Evolutionary conservation across 495 filamentous ascomycete genomes (phyloP).

Genomic region (Talaromyces ruber): DNA sequence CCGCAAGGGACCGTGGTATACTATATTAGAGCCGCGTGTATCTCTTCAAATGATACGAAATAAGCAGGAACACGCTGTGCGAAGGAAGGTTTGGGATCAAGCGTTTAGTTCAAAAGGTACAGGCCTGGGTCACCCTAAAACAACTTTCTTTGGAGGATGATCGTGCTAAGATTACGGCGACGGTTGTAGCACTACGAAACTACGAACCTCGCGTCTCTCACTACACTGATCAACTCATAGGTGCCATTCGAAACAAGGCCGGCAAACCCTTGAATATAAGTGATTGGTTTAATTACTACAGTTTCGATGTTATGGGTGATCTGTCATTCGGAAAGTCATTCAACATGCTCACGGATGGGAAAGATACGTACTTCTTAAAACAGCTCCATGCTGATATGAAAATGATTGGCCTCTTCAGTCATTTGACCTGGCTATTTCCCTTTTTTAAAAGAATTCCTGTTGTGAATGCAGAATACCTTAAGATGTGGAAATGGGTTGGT

Average conservation of each 20-base stretch:
- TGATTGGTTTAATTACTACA: conserved; percentile 11
- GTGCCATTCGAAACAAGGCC: conserved; percentile 9
- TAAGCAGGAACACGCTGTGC: conserved; percentile 20
- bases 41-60: conserved; percentile 31
- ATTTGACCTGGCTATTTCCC: conserved; percentile 29
- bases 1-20: conserved; percentile 36
- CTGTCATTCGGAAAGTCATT: conserved; percentile 40
- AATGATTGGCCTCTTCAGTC: conserved; percentile 20
- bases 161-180: background rate
- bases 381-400: background rate
- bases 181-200: conserved; percentile 19
- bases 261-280: conserved; percentile 26
- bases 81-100: conserved; percentile 31
- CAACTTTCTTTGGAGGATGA: background rate
- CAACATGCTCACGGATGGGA: conserved; percentile 29
- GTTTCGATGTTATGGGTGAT: conserved; percentile 46
- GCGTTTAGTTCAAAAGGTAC: conserved; percentile 28
- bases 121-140: background rate
- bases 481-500: conserved; percentile 17
- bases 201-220: conserved; percentile 23
- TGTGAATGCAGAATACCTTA: conserved; percentile 20
- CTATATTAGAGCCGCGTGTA: conserved; percentile 15
- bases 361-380: conserved; percentile 23
- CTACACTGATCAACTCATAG: conserved; percentile 18
- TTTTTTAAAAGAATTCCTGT: conserved; percentile 22